A percentile compares a stretch with the other conserved stretches of the same genome.
Evolutionary conservation across 805 yeast genomes (phyloP).

Genomic region (Candida rishiriensis): DNA sequence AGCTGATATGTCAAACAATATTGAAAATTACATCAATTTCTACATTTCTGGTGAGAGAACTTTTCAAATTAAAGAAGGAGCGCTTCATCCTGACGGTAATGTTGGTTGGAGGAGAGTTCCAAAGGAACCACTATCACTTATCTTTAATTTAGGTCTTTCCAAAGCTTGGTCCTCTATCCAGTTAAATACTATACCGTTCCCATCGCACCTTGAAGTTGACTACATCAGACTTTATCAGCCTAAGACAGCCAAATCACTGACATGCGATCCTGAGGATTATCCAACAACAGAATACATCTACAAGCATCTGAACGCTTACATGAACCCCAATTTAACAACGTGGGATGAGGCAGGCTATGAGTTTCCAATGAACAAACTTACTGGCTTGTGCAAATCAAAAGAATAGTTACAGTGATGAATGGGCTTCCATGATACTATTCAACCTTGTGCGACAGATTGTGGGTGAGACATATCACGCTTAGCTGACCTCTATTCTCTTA

Average conservation of each 20-base stretch:
- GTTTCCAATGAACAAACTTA: conserved; percentile 25
- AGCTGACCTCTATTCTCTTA: no score
- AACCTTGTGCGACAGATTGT: no score
- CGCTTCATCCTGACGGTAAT: conserved; percentile 41
- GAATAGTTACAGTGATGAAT: no score
- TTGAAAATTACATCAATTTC: conserved; percentile 34
- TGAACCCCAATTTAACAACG: conserved; percentile 32
- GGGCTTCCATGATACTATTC: no score
- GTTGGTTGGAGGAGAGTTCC: conserved; percentile 71
- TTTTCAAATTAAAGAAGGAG: conserved; percentile 28
- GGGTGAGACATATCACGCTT: no score
- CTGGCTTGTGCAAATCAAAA: no score
- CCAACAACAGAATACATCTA: conserved; percentile 36
- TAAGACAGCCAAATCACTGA: conserved; percentile 22
- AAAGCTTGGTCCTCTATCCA: conserved; percentile 41
- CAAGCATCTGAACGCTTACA: conserved; percentile 31
- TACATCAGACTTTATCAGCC: conserved; percentile 40
- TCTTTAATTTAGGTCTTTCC: conserved; percentile 78
- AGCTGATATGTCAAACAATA: conserved; percentile 19
- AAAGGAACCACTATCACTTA: conserved; percentile 79
- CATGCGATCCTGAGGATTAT: conserved; percentile 36
- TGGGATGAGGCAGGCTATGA: conserved; percentile 37
- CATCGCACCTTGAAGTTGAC: conserved; percentile 34
- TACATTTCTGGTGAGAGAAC: conserved; percentile 29
- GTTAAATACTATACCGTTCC: conserved; percentile 32